Base-by-base conservation (phyloP, 2,329 filamentous ascomycete genomes). In the Penicillium aurantiogriseum region DNA sequence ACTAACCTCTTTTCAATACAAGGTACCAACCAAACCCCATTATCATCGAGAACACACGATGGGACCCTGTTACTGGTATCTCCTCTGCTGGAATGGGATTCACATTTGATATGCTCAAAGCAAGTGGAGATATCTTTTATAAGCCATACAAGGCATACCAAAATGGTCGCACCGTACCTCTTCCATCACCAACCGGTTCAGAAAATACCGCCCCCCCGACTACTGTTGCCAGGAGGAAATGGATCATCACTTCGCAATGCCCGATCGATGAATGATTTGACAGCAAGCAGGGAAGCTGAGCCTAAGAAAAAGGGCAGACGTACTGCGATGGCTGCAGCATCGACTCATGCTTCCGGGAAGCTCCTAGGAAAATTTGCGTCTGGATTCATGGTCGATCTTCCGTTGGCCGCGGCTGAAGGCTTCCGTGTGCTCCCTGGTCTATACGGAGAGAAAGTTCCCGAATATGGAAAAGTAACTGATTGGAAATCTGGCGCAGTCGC, bases 391-490 rank as follows among this genome's bases (percentile, higher is more conserved):
- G 69, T 77, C 2, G 73, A 76, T 48, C 53, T 77, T 23, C 75
- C 75, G 0, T 62, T 73, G 5, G 74, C 76, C 0, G 48, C 69
- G 4, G 57, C 75, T 1, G 74, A 77, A 49, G 76, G 74, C 0
- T 59, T 77, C 15, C 68, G 69, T 27, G 67, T 67, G 4, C 61
- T 73, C 1, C 76, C 76, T 0, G 67, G 59, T 23, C 53, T 77
- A 8, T 77, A 75, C 49, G 74, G 75, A 6, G 74, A 76, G 31
- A 63, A 72, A 8, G 63, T 71, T 5, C 60, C 64, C 21, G 60
- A 73, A 5, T 63, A 74, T 44, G 70, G 68, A 0, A 59, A 67
- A 2, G 67, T 77, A 3, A 69, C 59, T 5, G 71, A 73, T 35
- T 72, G 67, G 65, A 70, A 71, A 36, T 70, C 65, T 35, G 76